phyloP scores from a whole-genome alignment of 164 flowering plant genomes.

The Aristolochia contorta region DNA sequence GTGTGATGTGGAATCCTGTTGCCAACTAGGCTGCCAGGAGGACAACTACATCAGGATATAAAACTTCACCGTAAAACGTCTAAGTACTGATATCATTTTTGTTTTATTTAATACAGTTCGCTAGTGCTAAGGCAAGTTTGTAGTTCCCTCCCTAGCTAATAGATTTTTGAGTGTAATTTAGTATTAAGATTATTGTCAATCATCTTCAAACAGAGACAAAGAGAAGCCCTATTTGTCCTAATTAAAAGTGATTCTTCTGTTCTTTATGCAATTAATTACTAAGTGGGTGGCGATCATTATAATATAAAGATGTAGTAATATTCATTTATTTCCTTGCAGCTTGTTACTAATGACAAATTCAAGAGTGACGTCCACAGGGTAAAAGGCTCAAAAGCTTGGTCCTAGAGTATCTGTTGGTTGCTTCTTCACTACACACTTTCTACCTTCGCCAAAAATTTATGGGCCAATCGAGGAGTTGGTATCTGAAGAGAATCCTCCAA shows the following conservation, averaged over 20 bases:
- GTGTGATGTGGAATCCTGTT: too few relatives aligned
- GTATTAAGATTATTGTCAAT: background rate
- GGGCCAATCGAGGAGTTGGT: constrained; percentile 34
- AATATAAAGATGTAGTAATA: background rate
- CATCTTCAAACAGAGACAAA: too few relatives aligned
- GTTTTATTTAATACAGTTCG: too few relatives aligned
- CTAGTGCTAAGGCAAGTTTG: too few relatives aligned
- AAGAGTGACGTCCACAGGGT: constrained; percentile 28
- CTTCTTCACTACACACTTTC: constrained; percentile 9
- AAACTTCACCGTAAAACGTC: too few relatives aligned
- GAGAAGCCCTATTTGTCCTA: too few relatives aligned
- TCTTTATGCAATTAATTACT: too few relatives aligned
- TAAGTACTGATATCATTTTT: too few relatives aligned
- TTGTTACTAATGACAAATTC: constrained; percentile 21
- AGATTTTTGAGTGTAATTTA: background rate
- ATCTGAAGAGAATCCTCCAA: constrained; percentile 22
- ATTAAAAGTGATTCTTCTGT: too few relatives aligned
- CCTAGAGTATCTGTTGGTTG: constrained; percentile 27
- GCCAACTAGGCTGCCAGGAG: too few relatives aligned
- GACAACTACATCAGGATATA: too few relatives aligned
- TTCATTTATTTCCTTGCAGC: constrained; percentile 3
- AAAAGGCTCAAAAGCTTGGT: constrained; percentile 9
- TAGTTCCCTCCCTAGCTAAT: background rate
- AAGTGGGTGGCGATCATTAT: too few relatives aligned
- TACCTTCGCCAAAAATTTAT: constrained; percentile 1